A percentile compares a stretch with the other conserved stretches of the same genome.
These are phyloP conservation scores for Starmerella kuoi DNA, from an alignment of 805 yeast genomes.

Conservation along the genomic window DNA sequence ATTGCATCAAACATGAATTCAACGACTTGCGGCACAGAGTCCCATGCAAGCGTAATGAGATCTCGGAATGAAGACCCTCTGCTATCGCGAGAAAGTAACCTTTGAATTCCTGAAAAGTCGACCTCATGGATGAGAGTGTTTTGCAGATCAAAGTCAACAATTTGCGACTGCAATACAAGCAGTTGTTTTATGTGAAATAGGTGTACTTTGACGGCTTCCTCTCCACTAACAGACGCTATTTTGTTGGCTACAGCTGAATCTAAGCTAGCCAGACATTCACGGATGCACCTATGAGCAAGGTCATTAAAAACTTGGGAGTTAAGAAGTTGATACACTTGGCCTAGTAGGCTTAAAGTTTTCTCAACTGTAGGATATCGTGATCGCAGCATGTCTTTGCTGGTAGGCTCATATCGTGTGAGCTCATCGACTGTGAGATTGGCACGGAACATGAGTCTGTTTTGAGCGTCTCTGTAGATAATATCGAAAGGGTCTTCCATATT, in stretches of 20 bases:
- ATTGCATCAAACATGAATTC: conserved; percentile 72
- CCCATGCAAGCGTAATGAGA: conserved; percentile 44
- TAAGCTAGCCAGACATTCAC: conserved; percentile 50
- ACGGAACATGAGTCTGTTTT: conserved; percentile 66
- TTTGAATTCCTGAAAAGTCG: conserved; percentile 67
- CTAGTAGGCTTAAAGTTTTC: conserved; percentile 49
- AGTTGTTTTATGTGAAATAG: conserved; percentile 63
- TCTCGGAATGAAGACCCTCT: conserved; percentile 23
- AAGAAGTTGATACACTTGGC: conserved; percentile 68
- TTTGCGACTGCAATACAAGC: conserved; percentile 54
- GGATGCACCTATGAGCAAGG: conserved; percentile 76
- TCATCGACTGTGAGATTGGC: conserved; percentile 58
- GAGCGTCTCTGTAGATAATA: conserved; percentile 34
- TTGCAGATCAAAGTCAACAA: conserved; percentile 69
- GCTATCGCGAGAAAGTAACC: conserved; percentile 30
- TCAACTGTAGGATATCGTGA: conserved; percentile 19
- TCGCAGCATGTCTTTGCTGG: conserved; percentile 43
- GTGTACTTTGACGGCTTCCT: conserved; percentile 39
- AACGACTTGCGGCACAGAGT: conserved; percentile 66
- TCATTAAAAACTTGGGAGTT: conserved; percentile 72
- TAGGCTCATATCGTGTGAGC: conserved; percentile 52
- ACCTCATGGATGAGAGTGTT: conserved; percentile 53
- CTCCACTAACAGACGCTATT: conserved; percentile 2
- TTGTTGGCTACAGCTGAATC: conserved; percentile 24
- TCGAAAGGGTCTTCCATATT: conserved; percentile 7